Percentiles rank a stretch among this genome's conserved stretches.
These are phyloP conservation scores for Leccinum sublutescens DNA, from an alignment of 768 basidiomycete genomes.

Conservation along the genomic window DNA sequence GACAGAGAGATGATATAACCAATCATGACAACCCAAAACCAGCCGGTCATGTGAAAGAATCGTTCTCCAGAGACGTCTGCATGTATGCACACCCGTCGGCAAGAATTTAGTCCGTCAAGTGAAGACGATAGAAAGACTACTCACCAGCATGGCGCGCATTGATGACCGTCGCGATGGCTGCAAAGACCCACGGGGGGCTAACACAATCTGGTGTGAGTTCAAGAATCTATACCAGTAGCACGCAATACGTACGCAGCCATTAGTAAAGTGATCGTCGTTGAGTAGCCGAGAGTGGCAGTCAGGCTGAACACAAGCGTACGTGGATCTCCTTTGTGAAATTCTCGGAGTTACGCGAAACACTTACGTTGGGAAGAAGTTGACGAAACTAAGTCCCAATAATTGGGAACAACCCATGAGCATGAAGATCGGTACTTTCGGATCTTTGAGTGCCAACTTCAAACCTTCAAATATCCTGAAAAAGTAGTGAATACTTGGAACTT, in stretches of 20 bases:
- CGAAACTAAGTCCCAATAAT: constrained; percentile 55
- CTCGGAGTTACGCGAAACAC: constrained; percentile 6
- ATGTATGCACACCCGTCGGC: background rate
- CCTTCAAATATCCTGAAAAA: constrained; percentile 45
- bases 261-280: constrained; percentile 56
- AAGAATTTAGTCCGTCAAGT: background rate
- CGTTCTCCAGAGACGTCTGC: constrained; percentile 61
- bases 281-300: constrained; percentile 59
- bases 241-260: constrained; percentile 50
- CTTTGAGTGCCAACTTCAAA: constrained; percentile 54
- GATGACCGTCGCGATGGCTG: constrained; percentile 46
- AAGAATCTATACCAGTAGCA: background rate
- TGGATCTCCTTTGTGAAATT: background rate
- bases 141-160: constrained; percentile 57
- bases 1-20: constrained; percentile 59
- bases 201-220: background rate
- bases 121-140: background rate
- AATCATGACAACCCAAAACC: constrained; percentile 59
- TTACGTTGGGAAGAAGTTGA: constrained; percentile 58
- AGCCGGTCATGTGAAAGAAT: constrained; percentile 56
- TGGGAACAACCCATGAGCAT: constrained; percentile 50
- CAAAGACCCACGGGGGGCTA: constrained; percentile 65
- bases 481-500: background rate
- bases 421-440: constrained; percentile 54
- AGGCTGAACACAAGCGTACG: constrained; percentile 34